Percentiles rank a stretch among this genome's conserved stretches.
phyloP scores from a whole-genome alignment of 2,329 filamentous ascomycete species.

The Verticillium albo-atrum region DNA sequence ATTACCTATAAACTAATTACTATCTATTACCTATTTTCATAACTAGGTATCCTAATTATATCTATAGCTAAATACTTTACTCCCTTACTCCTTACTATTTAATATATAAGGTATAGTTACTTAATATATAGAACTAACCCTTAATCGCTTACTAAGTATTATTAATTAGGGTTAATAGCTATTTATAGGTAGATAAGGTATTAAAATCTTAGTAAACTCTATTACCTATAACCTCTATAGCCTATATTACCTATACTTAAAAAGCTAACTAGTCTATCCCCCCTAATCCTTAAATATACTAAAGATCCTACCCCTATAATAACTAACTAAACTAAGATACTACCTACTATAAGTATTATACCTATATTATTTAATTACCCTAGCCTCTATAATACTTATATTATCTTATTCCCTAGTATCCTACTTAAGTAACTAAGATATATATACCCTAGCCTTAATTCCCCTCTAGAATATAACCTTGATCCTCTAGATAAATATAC shows the following conservation, averaged over 20 bases:
- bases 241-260: neutral
- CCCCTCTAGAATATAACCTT: too few species aligned
- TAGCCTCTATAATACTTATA: too few species aligned
- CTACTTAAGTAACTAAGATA: too few species aligned
- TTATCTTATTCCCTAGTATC: too few species aligned
- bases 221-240: neutral
- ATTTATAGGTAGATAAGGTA: neutral
- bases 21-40: too few species aligned
- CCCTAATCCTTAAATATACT: neutral
- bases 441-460: too few species aligned
- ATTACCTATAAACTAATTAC: too few species aligned
- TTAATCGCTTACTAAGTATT: conserved; percentile 1
- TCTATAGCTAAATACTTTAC: neutral
- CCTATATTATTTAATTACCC: too few species aligned
- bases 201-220: neutral
- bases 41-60: conserved; percentile 3
- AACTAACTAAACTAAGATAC: neutral
- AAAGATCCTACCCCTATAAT: neutral
- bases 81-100: neutral
- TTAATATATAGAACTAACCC: conserved; percentile 3
- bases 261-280: neutral
- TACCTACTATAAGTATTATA: neutral
- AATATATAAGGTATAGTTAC: conserved; percentile 4
- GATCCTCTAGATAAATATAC: too few species aligned
- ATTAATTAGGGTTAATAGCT: neutral